These are phyloP conservation scores for Cercospora berteroae DNA, from an alignment of 2,329 filamentous ascomycete genomes.

Conservation along the genomic window DNA sequence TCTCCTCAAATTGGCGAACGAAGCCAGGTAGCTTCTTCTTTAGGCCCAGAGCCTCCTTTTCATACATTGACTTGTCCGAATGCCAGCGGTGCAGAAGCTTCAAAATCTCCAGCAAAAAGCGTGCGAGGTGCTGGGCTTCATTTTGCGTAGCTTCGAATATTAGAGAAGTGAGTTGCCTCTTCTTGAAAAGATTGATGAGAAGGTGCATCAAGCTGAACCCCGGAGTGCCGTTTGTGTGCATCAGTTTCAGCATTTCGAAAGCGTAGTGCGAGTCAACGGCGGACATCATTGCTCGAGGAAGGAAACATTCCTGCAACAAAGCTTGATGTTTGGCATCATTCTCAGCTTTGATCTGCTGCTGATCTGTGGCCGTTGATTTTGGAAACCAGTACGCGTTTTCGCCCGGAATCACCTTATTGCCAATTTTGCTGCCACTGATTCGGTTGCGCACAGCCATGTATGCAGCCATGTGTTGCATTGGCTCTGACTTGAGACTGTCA, in stretches of 20 bases:
- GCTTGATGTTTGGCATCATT: constrained; percentile 67
- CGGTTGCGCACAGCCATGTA: constrained; percentile 67
- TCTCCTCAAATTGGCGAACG: constrained; percentile 68
- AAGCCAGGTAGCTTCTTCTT: constrained; percentile 73
- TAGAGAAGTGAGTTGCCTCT: constrained; percentile 74
- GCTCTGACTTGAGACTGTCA: constrained; percentile 69
- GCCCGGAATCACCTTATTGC: constrained; percentile 36
- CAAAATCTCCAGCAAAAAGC: constrained; percentile 80
- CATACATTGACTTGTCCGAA: constrained; percentile 69
- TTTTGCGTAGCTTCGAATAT: constrained; percentile 88
- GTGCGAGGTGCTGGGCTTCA: constrained; percentile 89
- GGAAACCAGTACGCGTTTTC: constrained; percentile 64
- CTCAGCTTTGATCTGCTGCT: constrained; percentile 30
- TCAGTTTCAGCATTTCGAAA: constrained; percentile 79
- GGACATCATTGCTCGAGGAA: constrained; percentile 83
- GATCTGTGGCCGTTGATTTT: constrained; percentile 22
- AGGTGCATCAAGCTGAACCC: constrained; percentile 84
- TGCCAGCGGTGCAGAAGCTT: constrained; percentile 84
- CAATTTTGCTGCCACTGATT: constrained; percentile 70
- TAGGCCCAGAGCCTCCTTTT: constrained; percentile 73
- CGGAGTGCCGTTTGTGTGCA: constrained; percentile 79
- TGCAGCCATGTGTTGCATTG: constrained; percentile 65
- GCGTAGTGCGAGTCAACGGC: constrained; percentile 85
- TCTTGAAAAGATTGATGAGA: constrained; percentile 78
- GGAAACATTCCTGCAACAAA: constrained; percentile 83